Evolutionary conservation across 2,329 filamentous ascomycete genomes (phyloP).

Genomic region (Colletotrichum sp.): DNA sequence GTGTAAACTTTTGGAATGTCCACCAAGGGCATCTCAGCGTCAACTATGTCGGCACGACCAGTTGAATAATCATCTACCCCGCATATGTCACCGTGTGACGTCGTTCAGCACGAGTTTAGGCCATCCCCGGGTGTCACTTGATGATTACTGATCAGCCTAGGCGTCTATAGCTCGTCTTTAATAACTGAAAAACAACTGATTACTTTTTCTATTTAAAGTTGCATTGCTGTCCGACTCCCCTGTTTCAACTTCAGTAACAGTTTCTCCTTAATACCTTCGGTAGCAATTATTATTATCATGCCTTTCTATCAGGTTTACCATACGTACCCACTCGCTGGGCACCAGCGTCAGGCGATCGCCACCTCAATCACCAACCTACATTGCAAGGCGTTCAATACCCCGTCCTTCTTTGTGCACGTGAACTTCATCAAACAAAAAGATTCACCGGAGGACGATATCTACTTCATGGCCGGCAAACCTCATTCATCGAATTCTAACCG

Average conservation of each 20-base stretch:
- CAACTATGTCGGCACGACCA: not conserved
- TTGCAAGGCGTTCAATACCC: not conserved
- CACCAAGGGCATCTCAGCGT: not conserved
- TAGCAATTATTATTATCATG: not conserved
- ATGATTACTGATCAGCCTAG: not conserved
- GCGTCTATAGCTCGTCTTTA: not conserved
- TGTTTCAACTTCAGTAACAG: not conserved
- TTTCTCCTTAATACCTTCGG: not conserved
- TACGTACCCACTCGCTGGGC: not conserved
- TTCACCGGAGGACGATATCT: not conserved
- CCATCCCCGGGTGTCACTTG: too few relatives aligned
- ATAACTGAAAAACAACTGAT: not conserved
- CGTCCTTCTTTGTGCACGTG: not conserved
- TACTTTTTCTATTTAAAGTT: not conserved
- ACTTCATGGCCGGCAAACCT: slow-evolving; percentile 1
- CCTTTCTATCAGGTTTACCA: not conserved
- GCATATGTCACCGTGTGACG: not conserved
- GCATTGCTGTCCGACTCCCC: not conserved
- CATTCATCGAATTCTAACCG: not conserved
- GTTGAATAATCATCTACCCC: not conserved
- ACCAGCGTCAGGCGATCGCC: not conserved
- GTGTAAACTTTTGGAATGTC: not conserved
- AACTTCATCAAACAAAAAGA: not conserved
- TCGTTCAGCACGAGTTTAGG: not conserved
- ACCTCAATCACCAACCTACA: not conserved